Evolutionary conservation across 2,329 filamentous ascomycete genomes (phyloP), one percentile per base, ranked within the genome.

Genomic region (Fusarium coffeatum): DNA sequence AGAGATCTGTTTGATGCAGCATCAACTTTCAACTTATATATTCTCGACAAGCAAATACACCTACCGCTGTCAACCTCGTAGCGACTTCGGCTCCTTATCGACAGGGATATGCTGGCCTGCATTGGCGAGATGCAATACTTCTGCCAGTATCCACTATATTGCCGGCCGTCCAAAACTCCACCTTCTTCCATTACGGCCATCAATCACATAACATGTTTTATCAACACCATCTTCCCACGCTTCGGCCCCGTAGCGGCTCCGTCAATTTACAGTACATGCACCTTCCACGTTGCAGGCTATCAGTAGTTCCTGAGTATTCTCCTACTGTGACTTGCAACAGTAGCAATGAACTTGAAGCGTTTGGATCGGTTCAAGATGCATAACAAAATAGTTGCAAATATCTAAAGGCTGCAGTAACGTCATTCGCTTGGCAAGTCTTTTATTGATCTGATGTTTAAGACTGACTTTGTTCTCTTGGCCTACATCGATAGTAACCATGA

Each of bases 161-260:
- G 43, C 50, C 22, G 41, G 47, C 22, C 34, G 28, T 30, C 37
- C 46, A 47, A 55, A 49, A 42, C 54, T 59, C 64, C 61, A 64
- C 59, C 40, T 50, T 50, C 32, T 32, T 47, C 20, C 58, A 53
- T 72, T 62, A 65, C 67, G 51, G 58, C 55, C 59, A 59, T 73
- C 68, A 74, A 74, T 74, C 72, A 64, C 72, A 66, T 65, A 74
- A 74, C 61, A 70, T 67, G 55, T 66, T 72, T 62, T 62, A 57
- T 67, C 32, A 50, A 60, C 55, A 53, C 59, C 49, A 45, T 28
- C 54, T 50, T 64, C 37, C 67, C 55, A 45, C 28, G 32, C 37
- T 61, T 61, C 59, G 63, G 67, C 56, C 37, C 63, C 68, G 55
- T 71, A 48, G 55, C 58, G 63, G 63, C 64, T 68, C 68, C 67